Conservation (phyloP, 1,284 basidiomycete species). For the Ceratobasidium papillatum region DNA sequence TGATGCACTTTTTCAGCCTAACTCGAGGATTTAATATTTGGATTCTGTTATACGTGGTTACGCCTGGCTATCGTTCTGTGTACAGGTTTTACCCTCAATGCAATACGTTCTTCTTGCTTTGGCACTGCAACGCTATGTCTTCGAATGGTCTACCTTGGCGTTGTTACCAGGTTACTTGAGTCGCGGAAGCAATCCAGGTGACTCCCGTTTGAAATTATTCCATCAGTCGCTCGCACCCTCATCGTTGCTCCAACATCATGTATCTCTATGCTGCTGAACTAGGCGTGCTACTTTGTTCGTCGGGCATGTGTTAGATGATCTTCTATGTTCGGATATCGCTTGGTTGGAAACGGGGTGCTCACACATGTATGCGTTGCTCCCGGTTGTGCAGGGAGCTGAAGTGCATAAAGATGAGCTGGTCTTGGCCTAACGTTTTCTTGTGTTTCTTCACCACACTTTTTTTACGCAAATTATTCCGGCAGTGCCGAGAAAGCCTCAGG, state of each 20-base stretch:
- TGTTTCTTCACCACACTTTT: slow-evolving; percentile 2
- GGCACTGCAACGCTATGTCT: neutral
- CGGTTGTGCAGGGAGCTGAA: neutral
- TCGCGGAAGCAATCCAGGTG: neutral
- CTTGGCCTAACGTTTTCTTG: neutral
- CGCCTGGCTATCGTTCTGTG: neutral
- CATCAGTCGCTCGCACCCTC: neutral
- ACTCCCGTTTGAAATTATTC: neutral
- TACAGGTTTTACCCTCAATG: slow-evolving; percentile 4
- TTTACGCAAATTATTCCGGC: slow-evolving; percentile 6
- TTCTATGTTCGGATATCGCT: neutral
- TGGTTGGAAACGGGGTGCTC: slow-evolving; percentile 24
- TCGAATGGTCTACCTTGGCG: neutral
- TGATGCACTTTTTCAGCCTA: neutral
- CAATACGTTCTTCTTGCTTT: neutral
- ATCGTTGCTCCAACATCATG: neutral
- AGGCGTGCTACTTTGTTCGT: neutral
- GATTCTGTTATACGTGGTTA: neutral
- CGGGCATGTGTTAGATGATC: neutral
- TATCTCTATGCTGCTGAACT: neutral
- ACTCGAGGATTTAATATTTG: neutral
- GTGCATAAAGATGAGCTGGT: neutral
- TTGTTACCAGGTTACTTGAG: neutral
- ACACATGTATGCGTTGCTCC: slow-evolving; percentile 4
- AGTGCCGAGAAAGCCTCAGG: slow-evolving; percentile 38